These are phyloP conservation scores for Chlorella sp. DNA, from an alignment of 139 green algal genomes.

Conservation along the genomic window DNA sequence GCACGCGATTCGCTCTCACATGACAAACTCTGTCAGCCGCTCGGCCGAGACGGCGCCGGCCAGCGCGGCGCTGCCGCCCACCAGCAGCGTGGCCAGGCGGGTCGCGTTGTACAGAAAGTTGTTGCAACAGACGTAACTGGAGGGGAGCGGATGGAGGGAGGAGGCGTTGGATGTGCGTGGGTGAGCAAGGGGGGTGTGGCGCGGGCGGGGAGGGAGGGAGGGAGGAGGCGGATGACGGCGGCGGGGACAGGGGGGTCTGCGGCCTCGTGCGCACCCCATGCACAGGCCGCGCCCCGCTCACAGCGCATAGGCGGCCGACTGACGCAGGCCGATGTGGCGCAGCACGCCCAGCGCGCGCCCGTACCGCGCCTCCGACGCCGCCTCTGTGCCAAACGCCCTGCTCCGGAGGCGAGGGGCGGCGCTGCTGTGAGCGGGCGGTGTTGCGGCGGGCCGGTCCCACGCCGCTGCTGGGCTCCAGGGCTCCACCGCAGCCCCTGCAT, in stretches of 20 bases:
- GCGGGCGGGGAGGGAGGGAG: too few species aligned
- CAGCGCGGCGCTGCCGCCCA: constrained; percentile 64
- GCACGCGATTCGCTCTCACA: too few species aligned
- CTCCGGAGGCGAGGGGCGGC: too few species aligned
- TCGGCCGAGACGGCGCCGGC: constrained; percentile 53
- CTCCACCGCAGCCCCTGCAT: too few species aligned
- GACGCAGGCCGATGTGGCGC: constrained; percentile 64
- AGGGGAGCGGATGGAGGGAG: neutral
- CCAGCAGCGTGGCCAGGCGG: constrained; percentile 54
- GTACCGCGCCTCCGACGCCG: constrained; percentile 68
- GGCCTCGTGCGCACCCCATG: neutral
- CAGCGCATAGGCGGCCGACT: constrained; percentile 62
- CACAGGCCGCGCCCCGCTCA: too few species aligned
- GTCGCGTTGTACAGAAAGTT: constrained; percentile 54
- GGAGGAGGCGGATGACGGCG: too few species aligned
- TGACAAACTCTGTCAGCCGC: constrained; percentile 77
- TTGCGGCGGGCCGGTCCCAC: too few species aligned
- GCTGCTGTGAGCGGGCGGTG: too few species aligned
- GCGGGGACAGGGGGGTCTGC: too few species aligned
- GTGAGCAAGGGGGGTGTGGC: too few species aligned
- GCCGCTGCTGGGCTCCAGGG: too few species aligned
- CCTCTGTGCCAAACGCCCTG: constrained; percentile 81
- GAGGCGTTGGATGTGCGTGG: too few species aligned
- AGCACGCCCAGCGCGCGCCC: constrained; percentile 54
- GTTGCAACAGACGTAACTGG: constrained; percentile 47